Base-by-base conservation (phyloP, 2,329 filamentous ascomycete species). In the Hirsutella thompsonii region DNA sequence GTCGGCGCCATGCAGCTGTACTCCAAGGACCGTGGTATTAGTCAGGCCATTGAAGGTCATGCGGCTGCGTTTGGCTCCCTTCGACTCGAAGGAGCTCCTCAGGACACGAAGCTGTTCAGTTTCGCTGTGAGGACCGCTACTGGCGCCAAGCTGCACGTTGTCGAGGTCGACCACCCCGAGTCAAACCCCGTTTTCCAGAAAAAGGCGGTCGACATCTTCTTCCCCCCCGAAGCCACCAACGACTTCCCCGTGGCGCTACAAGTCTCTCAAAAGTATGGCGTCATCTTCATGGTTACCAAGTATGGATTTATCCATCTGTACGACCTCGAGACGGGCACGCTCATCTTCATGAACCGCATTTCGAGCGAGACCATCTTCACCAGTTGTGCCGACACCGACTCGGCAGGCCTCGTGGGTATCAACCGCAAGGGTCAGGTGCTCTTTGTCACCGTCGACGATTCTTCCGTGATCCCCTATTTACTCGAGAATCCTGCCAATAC, bases 331-430 rank as follows among this genome's bases (percentile, higher is more conserved):
- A 92, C 85, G 8, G 93, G 86, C 44, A 84, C 83, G 11, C 93
- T 87, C 60, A 92, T 98, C 59, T 98, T 95, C 76, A 93, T 98
- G 88, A 98, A 98, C 73, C 83, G 93, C 53, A 98, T 98, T 56
- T 98, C 92, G 28, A 94, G 88, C 69, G 92, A 98, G 60, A 98
- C 92, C 20, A 96, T 98, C 60, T 98, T 98, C 68, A 93, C 90
- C 20, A 95, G 89, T 18, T 83, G 86, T 37, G 69, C 81, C 29
- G 92, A 98, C 59, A 74, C 76, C 41, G 81, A 88, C 19, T 93
- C 87, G 16, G 78, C 82, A 36, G 93, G 93, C 53, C 83, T 98
- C 47, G 76, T 98, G 40, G 88, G 87, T 52, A 90, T 98, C 59
- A 98, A 98, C 69, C 82, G 93, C 56, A 94, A 94, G 69, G 93